Evolutionary conservation across 1,284 basidiomycete species (phyloP).

Genomic region (Farysia itapuensis): DNA sequence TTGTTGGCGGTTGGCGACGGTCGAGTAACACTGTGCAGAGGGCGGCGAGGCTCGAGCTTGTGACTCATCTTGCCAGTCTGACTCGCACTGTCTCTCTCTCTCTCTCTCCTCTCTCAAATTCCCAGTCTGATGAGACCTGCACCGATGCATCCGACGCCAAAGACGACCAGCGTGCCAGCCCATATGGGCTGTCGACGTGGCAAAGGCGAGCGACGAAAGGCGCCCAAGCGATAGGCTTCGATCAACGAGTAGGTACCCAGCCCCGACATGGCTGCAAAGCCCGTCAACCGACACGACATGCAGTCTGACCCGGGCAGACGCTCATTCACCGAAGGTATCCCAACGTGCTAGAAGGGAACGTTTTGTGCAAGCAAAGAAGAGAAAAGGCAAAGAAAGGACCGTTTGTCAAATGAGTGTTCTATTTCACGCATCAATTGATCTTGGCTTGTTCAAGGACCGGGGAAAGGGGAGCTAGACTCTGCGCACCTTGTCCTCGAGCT

Average conservation of each 20-base stretch:
- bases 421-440: too few species aligned
- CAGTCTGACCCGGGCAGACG: conserved; percentile 38
- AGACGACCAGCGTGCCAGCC: conserved; percentile 31
- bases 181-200: conserved; percentile 32
- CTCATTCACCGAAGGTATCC: conserved; percentile 25
- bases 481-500: conserved; percentile 53
- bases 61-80: too few species aligned
- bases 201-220: conserved; percentile 24
- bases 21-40: too few species aligned
- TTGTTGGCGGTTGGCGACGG: too few species aligned
- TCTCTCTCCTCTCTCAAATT: too few species aligned
- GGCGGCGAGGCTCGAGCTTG: too few species aligned
- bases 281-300: conserved; percentile 48
- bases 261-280: conserved; percentile 45
- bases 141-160: conserved; percentile 31
- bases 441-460: too few species aligned
- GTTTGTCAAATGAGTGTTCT: too few species aligned
- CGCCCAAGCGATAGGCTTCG: conserved; percentile 48
- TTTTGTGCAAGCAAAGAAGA: too few species aligned
- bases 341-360: too few species aligned
- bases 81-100: too few species aligned
- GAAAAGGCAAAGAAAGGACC: too few species aligned
- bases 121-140: conserved; percentile 34
- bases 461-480: conserved; percentile 46
- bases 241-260: conserved; percentile 45